Evolutionary conservation across 106 monocot genomes (phyloP), one percentile per base, ranked within the genome.

Genomic region (Hemerocallis citrina): DNA sequence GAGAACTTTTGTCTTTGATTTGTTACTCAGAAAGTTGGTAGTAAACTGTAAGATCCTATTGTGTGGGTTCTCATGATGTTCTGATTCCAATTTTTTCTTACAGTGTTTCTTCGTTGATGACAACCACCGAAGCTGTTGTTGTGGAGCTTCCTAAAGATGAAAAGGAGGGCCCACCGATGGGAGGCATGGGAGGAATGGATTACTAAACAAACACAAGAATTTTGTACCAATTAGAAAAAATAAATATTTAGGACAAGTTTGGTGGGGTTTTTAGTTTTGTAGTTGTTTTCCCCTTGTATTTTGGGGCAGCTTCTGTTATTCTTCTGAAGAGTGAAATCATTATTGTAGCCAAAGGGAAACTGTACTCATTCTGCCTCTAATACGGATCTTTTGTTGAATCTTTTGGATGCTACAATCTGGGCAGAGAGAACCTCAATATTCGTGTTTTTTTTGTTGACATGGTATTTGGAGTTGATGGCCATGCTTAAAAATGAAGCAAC

Each of bases 91-190:
- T 34, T 48, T 4, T 63, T 16, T 61, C 5, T 10, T 63, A 60
- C 85, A 86, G 80, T 40, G 77, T 86, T 29, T 81, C 86, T 6
- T 86, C 81, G 27, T 62, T 88, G 55, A 82, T 82, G 87, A 88
- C 87, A 4, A 82, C 87, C 0, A 82, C 87, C 2, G 87, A 88
- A 63, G 82, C 87, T 50, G 78, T 88, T 59, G 73, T 88, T 0
- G 82, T 79, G 52, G 87, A 88, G 63, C 57, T 79, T 1, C 82
- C 81, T 1, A 82, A 82, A 36, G 86, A 81, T 8, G 82, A 82
- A 73, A 79, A 82, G 40, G 70, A 70, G 19, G 17, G 16, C 17
- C 40, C 70, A 0, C 27, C 41, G 0, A 54, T 61, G 61, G 48
- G 48, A 3, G 70, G 70, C 6, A 70, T 70, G 70, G 70, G 70